Evolutionary conservation across 1,139 yeast species (phyloP), one percentile per base, ranked within the genome.

Genomic region (Geotrichum restrictum): DNA sequence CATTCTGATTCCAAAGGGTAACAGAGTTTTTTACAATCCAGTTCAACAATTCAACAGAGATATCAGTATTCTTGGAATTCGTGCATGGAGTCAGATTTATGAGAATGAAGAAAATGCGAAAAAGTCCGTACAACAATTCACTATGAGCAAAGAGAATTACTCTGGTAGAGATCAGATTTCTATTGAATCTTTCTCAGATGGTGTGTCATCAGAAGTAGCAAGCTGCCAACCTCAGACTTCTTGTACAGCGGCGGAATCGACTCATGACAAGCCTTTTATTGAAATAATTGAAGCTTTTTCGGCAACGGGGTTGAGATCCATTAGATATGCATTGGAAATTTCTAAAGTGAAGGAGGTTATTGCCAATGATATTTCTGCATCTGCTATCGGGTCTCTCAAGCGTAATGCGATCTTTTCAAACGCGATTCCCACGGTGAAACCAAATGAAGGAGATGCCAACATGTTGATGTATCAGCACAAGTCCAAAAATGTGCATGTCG

Each of bases 1-100:
- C 32, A 82, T 91, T 53, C 74, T 88, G 48, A 84, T 85, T 56
- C 91, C 95, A 3, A 79, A 83, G 64, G 80, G 81, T 62, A 83
- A 83, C 56, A 84, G 83, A 60, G 98, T 93, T 11, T 93, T 93
- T 65, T 93, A 94, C 72, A 93, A 93, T 66, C 98, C 96, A 4
- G 86, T 93, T 56, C 98, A 93, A 69, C 97, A 91, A 69, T 93
- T 89, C 70, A 93, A 93, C 67, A 78, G 98, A 62, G 98, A 93
- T 67, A 71, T 93, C 51, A 86, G 96, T 57, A 85, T 88, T 4
- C 74, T 85, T 63, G 91, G 88, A 8, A 91, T 93, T 59, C 79
- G 83, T 55, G 95, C 98, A 1, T 93, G 95, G 91, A 76, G 83
- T 33, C 80, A 83, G 55, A 62, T 83, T 47, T 80, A 19, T 42